Evolutionary conservation across 208 protist species (phyloP).

Genomic region (Eutreptiella sp.): DNA sequence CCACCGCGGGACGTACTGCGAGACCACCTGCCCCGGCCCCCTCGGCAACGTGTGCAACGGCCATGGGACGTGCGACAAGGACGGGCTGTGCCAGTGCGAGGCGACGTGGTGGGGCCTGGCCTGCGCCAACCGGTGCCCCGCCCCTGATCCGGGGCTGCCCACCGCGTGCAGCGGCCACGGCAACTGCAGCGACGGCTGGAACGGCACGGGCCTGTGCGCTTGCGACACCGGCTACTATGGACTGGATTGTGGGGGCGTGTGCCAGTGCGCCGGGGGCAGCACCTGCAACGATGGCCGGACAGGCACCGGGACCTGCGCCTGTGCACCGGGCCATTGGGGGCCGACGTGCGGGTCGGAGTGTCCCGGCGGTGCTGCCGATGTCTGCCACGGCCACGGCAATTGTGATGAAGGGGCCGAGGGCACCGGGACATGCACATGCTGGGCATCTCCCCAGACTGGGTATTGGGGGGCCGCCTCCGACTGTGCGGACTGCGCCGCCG

Average conservation of each 20-base stretch:
- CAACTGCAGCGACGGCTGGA: conserved; percentile 1
- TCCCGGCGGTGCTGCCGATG: neutral
- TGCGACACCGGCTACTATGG: neutral
- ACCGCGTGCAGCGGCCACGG: conserved; percentile 13
- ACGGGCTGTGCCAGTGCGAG: neutral
- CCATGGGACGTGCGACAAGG: neutral
- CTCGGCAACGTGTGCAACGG: neutral
- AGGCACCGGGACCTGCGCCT: neutral
- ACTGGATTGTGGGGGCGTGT: conserved; percentile 10
- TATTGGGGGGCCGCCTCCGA: conserved; percentile 6
- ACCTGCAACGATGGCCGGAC: no score
- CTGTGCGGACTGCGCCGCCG: neutral
- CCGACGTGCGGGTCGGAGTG: neutral
- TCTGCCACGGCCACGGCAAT: conserved; percentile 11
- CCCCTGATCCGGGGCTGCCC: no score
- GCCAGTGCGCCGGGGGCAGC: no score
- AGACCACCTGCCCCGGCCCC: neutral
- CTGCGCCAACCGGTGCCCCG: neutral
- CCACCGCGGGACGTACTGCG: neutral
- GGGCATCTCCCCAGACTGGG: neutral
- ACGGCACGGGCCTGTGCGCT: conserved; percentile 3
- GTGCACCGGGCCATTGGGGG: neutral
- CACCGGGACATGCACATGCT: neutral
- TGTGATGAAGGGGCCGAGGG: neutral
- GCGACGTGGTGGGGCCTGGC: neutral